Evolutionary conservation across 2,329 filamentous ascomycete species (phyloP).

Genomic region (Ilyonectria sp.): DNA sequence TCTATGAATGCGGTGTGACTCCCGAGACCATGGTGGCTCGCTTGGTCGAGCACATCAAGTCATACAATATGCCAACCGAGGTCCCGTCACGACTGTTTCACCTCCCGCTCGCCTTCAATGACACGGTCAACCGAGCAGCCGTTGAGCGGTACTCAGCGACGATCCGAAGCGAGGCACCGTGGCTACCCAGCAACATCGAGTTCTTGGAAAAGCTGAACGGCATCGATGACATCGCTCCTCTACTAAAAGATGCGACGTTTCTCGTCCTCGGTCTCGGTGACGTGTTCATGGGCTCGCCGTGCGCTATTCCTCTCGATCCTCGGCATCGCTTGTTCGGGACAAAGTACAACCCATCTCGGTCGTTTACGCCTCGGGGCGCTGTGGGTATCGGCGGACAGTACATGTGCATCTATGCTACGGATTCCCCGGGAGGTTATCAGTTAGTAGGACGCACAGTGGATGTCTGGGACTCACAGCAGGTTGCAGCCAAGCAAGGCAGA

Average conservation of each 20-base stretch:
- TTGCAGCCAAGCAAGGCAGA: constrained; percentile 5
- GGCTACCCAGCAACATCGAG: constrained; percentile 73
- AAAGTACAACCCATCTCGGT: constrained; percentile 57
- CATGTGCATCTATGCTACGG: constrained; percentile 57
- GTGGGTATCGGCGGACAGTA: constrained; percentile 57
- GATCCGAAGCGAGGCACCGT: constrained; percentile 72
- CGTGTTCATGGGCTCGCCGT: constrained; percentile 58
- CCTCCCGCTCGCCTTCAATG: constrained; percentile 58
- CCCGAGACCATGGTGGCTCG: constrained; percentile 40
- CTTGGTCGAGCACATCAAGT: constrained; percentile 43
- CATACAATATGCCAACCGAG: constrained; percentile 38
- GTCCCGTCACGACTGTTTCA: constrained; percentile 51
- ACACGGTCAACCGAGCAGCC: constrained; percentile 61
- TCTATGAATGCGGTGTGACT: constrained; percentile 42
- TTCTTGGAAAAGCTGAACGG: constrained; percentile 61
- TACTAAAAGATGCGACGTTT: constrained; percentile 52
- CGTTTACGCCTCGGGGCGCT: constrained; percentile 53
- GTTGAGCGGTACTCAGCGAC: constrained; percentile 74
- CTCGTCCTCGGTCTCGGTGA: constrained; percentile 57
- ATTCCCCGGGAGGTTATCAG: constrained; percentile 57
- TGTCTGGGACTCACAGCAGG: constrained; percentile 50
- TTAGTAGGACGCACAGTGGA: constrained; percentile 54
- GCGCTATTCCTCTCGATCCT: constrained; percentile 54
- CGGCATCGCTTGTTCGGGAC: constrained; percentile 55
- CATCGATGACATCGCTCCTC: constrained; percentile 45